Evolutionary conservation across 768 basidiomycete species (phyloP), one percentile per base, ranked within the genome.

Genomic region (Macrolepiota fuliginosa): DNA sequence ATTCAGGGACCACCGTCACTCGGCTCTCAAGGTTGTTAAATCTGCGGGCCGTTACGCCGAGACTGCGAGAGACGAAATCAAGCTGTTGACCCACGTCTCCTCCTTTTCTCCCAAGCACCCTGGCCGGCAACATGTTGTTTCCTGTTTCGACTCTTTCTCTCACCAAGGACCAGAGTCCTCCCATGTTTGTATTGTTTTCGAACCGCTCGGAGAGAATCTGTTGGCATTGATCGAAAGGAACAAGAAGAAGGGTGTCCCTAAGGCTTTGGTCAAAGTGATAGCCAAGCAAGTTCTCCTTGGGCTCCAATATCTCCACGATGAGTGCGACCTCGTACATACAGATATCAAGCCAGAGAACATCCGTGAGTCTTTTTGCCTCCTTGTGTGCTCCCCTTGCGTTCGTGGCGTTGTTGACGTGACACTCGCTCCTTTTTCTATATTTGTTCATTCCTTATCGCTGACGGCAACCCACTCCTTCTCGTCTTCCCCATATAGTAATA

Each of bases 331-430:
- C 42, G 92, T 96, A 27, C 95, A 97, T 70, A 97, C 95, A 22
- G 91, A 92, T 67, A 89, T 96, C 62, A 96, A 97, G 74, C 95
- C 94, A 58, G 95, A 97, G 80, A 97, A 97, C 71, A 94, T 97
- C 62, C 78, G 94, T 96, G 70, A 80, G 93, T 80, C 12, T 62
- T 63, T 53, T 40, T 62, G 25, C 46, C 47, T 54, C 29, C 59
- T 61, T 53, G 36, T 40, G 46, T 54, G 24, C 12, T 39, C 53
- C 53, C 62, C 62, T 49, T 19, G 53, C 37, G 24, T 24, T 51
- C 56, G 42, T 45, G 42, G 42, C 42, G 42, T 45, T 22, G 42
- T 50, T 64, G 64, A 64, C 62, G 57, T 62, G 61, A 49, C 50
- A 39, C 19, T 68, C 63, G 67, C 68, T 68, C 55, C 61, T 64